Evolutionary conservation across 1,284 basidiomycete species (phyloP), one percentile per base, ranked within the genome.

Genomic region (Amanita bisporigera): DNA sequence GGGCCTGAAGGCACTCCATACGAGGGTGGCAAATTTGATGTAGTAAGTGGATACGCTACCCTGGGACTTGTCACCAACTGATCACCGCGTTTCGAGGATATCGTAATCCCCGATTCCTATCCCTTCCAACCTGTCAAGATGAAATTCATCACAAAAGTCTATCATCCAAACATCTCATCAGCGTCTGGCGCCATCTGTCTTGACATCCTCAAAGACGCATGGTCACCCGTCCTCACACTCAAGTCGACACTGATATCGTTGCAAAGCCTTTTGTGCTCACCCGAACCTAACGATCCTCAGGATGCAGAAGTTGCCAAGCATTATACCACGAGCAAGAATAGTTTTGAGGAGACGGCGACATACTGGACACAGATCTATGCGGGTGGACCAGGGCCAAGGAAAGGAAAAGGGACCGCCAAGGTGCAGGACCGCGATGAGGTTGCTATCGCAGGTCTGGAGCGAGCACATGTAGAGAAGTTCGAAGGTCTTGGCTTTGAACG

Each of bases 241-340:
- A 98, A 98, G 78, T 97, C 96, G 33, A 99, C 97, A 1, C 85
- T 99, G 75, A 97, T 99, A 79, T 98, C 96, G 0, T 87, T 99
- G 19, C 98, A 98, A 78, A 95, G 93, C 33, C 86, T 99, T 14
- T 85, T 99, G n/a, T 98, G 96, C 82, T 94, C 93, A 4, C 98
- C 97, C 0, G 96, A 98, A 78, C 98, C 97, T 15, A 94, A 93
- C 72, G 98, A 99, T 77, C 98, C 97, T 0, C 97, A 99, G 82
- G 98, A 99, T 76, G 97, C 98, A 0, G 96, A 99, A 82, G 95
- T 98, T 10, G 98, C 97, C 17, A 98, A 98, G 77, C 97, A 98
- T 79, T 99, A 95, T 77, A 90, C 95, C 74, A 93, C 95, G 4
- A 95, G 94, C 78, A 91, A 91, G 75, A 82, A 83, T 21, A 91